Evolutionary conservation across 768 basidiomycete genomes (phyloP).

Genomic region (Scleroderma bovista): DNA sequence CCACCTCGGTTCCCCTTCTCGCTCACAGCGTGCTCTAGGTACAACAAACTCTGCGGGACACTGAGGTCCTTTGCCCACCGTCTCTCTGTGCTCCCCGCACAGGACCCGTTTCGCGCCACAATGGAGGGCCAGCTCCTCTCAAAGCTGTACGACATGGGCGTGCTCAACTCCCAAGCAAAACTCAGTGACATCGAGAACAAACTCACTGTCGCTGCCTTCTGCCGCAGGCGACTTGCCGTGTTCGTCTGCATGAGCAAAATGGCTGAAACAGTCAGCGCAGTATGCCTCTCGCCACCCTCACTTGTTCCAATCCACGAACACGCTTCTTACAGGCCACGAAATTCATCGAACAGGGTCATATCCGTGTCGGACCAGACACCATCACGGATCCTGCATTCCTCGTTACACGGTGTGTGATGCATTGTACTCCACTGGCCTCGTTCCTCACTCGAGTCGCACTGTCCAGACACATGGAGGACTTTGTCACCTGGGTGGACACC

Average conservation of each 20-base stretch:
- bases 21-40: conserved; percentile 37
- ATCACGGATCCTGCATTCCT: conserved; percentile 95
- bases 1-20: not conserved
- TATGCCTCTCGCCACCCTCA: conserved; percentile 36
- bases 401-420: conserved; percentile 64
- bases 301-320: conserved; percentile 5
- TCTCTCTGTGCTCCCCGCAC: conserved; percentile 77
- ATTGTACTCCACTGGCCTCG: not conserved
- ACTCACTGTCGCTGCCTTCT: conserved; percentile 92
- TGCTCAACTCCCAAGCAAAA: conserved; percentile 81
- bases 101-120: conserved; percentile 80
- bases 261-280: conserved; percentile 92
- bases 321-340: conserved; percentile 70
- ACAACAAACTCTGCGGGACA: conserved; percentile 92
- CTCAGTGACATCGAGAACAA: conserved; percentile 92
- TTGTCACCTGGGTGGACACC: conserved; percentile 98
- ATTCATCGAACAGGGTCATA: conserved; percentile 97
- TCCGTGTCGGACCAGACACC: conserved; percentile 93
- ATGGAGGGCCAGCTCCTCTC: conserved; percentile 86
- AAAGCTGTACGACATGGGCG: conserved; percentile 96
- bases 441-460: conserved; percentile 5
- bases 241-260: conserved; percentile 91
- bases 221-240: conserved; percentile 86
- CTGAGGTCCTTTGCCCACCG: conserved; percentile 83
- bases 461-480: conserved; percentile 93